Evolutionary conservation across 2,329 filamentous ascomycete genomes (phyloP).

Genomic region (Pseudogymnoascus sp.): DNA sequence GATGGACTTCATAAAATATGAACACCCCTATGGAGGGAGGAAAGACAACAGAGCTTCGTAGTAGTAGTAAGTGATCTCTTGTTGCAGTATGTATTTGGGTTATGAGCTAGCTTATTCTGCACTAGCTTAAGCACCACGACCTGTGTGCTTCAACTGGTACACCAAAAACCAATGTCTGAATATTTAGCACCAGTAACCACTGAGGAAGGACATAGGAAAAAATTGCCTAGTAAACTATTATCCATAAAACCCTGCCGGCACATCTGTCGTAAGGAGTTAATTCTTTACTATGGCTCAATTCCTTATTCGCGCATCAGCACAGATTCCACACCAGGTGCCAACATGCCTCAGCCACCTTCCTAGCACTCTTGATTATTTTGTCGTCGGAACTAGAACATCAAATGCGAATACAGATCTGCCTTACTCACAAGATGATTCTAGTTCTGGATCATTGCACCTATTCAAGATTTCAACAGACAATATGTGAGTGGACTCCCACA

Average conservation of each 20-base stretch:
- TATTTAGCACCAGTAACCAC: no score
- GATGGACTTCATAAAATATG: background rate
- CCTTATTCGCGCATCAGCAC: background rate
- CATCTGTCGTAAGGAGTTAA: background rate
- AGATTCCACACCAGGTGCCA: background rate
- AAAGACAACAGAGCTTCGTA: no score
- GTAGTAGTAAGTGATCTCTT: no score
- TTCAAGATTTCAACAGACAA: background rate
- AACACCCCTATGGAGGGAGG: background rate
- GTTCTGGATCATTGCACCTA: background rate
- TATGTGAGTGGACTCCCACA: background rate
- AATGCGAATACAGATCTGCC: background rate
- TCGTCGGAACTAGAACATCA: background rate
- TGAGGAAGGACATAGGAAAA: no score
- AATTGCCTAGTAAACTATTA: background rate
- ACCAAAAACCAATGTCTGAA: no score
- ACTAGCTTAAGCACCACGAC: no score
- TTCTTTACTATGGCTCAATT: background rate
- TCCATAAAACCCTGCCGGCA: background rate
- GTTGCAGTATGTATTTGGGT: no score
- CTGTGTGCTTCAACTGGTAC: no score
- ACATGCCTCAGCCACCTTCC: background rate
- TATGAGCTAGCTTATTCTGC: no score
- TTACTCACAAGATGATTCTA: background rate
- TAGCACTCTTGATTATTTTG: background rate